A percentile compares a stretch with the other conserved stretches of the same genome.
These are phyloP conservation scores for Omphalea diandra DNA, from an alignment of 441 rosid species.

Conservation along the genomic window DNA sequence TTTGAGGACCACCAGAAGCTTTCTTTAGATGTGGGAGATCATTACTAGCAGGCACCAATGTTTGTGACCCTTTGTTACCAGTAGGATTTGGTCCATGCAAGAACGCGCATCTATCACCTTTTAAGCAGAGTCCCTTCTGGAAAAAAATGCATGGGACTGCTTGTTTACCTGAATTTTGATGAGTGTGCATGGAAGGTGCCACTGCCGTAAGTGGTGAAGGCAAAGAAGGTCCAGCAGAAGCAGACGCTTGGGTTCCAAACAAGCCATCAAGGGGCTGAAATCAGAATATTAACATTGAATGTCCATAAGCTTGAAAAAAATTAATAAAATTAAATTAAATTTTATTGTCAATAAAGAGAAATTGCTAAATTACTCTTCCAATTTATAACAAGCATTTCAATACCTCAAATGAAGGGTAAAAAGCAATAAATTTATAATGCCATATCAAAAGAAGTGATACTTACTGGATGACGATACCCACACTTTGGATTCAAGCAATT, in stretches of 20 bases:
- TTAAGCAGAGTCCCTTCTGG: slow-evolving; percentile 77
- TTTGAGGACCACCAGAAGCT: slow-evolving; percentile 37
- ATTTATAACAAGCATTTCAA: background rate
- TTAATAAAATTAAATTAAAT: background rate
- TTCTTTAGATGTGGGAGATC: slow-evolving; percentile 45
- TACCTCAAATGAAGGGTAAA: too few species aligned
- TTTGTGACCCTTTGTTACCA: slow-evolving; percentile 42
- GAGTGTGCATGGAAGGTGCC: slow-evolving; percentile 23
- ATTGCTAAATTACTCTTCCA: background rate
- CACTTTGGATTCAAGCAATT: slow-evolving; percentile 93
- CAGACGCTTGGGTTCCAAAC: slow-evolving; percentile 57
- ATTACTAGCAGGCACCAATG: slow-evolving; percentile 24
- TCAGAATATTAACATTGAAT: slow-evolving; percentile 12
- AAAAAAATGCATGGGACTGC: slow-evolving; percentile 79
- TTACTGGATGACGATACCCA: slow-evolving; percentile 92
- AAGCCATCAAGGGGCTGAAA: slow-evolving; percentile 89
- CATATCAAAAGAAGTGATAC: slow-evolving; percentile 28
- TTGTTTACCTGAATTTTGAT: slow-evolving; percentile 44
- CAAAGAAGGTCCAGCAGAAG: slow-evolving; percentile 44
- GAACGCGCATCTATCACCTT: slow-evolving; percentile 87
- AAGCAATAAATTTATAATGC: background rate
- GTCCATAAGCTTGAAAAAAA: background rate
- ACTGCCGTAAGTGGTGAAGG: slow-evolving; percentile 33
- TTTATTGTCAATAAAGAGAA: background rate
- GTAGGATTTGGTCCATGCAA: slow-evolving; percentile 55